Conservation (phyloP, 2,329 filamentous ascomycete species). For the Fusarium mangiferae region DNA sequence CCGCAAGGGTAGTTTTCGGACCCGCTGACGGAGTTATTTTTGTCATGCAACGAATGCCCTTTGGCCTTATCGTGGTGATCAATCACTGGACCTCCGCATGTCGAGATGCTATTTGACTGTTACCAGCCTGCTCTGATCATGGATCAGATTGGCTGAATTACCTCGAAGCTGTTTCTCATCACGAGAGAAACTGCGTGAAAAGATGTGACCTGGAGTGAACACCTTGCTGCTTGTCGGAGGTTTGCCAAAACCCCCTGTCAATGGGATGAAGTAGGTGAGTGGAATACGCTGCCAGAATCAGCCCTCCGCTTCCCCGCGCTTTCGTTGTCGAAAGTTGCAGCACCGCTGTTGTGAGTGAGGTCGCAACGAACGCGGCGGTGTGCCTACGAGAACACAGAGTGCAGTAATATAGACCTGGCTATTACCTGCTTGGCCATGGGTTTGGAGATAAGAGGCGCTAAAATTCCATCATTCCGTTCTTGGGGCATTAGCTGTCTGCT, state of each 20-base stretch:
- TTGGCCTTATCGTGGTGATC: conserved; percentile 1
- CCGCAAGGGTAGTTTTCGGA: conserved; percentile 17
- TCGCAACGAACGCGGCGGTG: conserved; percentile 38
- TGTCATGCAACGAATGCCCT: conserved; percentile 5
- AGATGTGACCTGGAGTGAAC: not conserved
- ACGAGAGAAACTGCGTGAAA: not conserved
- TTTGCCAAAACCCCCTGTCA: conserved; percentile 4
- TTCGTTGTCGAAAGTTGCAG: conserved; percentile 11
- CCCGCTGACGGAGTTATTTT: conserved; percentile 18
- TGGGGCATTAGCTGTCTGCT: conserved; percentile 21
- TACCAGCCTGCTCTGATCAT: not conserved
- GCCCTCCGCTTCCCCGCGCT: conserved; percentile 32
- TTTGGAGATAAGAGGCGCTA: conserved; percentile 32
- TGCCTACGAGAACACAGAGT: conserved; percentile 28
- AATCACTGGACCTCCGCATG: not conserved
- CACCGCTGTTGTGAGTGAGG: conserved; percentile 21
- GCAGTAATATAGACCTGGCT: conserved; percentile 32
- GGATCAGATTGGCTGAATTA: not conserved
- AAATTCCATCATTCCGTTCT: conserved; percentile 31
- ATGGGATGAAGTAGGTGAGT: conserved; percentile 7
- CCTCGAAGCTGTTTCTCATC: not conserved
- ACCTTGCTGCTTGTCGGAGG: not conserved
- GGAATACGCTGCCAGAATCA: conserved; percentile 19
- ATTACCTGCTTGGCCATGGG: conserved; percentile 24
- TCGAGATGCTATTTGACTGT: conserved; percentile 3